Percentiles rank a stretch among this genome's conserved stretches.
These are phyloP conservation scores for Drosera spatulata DNA, from an alignment of 179 eudicot species.

Conservation along the genomic window DNA sequence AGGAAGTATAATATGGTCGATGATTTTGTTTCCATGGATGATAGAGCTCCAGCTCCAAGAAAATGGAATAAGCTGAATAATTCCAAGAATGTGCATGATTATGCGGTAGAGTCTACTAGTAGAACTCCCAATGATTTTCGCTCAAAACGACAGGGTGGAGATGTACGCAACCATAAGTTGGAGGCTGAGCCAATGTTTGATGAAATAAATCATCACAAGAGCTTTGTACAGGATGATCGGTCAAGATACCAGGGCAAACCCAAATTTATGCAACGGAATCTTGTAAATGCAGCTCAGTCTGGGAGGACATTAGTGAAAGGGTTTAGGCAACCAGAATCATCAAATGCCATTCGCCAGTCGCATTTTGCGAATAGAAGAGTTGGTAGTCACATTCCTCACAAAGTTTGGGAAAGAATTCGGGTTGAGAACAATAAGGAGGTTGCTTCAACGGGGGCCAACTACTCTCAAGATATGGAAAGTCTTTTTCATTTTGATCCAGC, in stretches of 20 bases:
- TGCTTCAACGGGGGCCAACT: conserved; percentile 9
- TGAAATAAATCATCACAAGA: conserved; percentile 11
- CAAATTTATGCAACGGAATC: conserved; percentile 12
- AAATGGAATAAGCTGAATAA: conserved; percentile 14
- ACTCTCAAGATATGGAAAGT: conserved; percentile 12
- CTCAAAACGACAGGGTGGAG: conserved; percentile 12
- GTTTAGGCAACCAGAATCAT: conserved; percentile 17
- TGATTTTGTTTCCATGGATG: conserved; percentile 14
- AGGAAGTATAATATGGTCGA: conserved; percentile 20
- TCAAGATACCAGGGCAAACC: conserved; percentile 9
- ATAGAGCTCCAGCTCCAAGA: conserved; percentile 10
- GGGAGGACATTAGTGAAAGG: conserved; percentile 22
- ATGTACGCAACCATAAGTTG: conserved; percentile 11
- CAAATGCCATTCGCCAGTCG: conserved; percentile 10
- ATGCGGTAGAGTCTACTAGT: conserved; percentile 17
- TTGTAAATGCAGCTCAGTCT: conserved; percentile 14
- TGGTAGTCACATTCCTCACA: conserved; percentile 16
- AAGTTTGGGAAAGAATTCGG: conserved; percentile 23
- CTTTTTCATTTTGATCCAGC: conserved; percentile 19
- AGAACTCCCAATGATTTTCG: conserved; percentile 12
- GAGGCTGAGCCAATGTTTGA: conserved; percentile 15
- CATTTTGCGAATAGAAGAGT: conserved; percentile 15
- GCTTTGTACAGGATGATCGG: conserved; percentile 15
- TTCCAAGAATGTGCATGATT: conserved; percentile 8
- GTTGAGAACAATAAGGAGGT: conserved; percentile 12